Evolutionary conservation across 1,139 yeast species (phyloP).

Genomic region (Hyphopichia fennica): DNA sequence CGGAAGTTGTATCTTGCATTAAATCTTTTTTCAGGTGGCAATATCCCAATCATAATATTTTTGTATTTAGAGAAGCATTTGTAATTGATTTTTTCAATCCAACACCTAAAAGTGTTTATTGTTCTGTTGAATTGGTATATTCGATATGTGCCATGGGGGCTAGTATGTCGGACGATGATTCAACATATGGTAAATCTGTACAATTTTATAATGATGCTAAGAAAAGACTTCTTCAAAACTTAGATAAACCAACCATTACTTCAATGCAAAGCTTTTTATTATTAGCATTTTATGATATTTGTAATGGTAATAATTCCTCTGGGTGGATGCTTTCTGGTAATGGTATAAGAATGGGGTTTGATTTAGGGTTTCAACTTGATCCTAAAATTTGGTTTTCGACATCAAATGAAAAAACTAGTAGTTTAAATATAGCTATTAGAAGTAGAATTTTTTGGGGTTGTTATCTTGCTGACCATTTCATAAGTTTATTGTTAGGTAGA

Average conservation of each 20-base stretch:
- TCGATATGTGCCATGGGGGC: constrained; percentile 61
- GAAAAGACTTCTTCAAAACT: constrained; percentile 34
- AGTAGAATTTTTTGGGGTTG: constrained; percentile 69
- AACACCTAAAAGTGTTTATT: constrained; percentile 44
- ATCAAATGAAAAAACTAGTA: constrained; percentile 27
- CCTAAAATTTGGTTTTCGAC: constrained; percentile 58
- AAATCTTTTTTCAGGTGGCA: constrained; percentile 63
- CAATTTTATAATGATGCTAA: constrained; percentile 51
- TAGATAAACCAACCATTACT: constrained; percentile 44
- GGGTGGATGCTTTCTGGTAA: constrained; percentile 65
- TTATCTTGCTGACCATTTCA: constrained; percentile 63
- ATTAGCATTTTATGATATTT: constrained; percentile 57
- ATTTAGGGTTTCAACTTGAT: constrained; percentile 62
- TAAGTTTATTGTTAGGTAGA: constrained; percentile 57
- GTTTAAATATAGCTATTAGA: constrained; percentile 52
- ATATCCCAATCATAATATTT: constrained; percentile 64
- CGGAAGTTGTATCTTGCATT: constrained; percentile 49
- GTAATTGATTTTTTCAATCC: constrained; percentile 57
- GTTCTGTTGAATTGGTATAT: constrained; percentile 51
- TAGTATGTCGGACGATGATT: constrained; percentile 45
- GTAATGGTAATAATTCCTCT: constrained; percentile 53
- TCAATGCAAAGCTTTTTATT: constrained; percentile 50
- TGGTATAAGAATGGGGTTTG: constrained; percentile 65
- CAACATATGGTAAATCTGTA: constrained; percentile 35
- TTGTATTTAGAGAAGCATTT: constrained; percentile 66